Evolutionary conservation across 2,329 filamentous ascomycete genomes (phyloP).

Genomic region (Aureobasidium leucospermi): DNA sequence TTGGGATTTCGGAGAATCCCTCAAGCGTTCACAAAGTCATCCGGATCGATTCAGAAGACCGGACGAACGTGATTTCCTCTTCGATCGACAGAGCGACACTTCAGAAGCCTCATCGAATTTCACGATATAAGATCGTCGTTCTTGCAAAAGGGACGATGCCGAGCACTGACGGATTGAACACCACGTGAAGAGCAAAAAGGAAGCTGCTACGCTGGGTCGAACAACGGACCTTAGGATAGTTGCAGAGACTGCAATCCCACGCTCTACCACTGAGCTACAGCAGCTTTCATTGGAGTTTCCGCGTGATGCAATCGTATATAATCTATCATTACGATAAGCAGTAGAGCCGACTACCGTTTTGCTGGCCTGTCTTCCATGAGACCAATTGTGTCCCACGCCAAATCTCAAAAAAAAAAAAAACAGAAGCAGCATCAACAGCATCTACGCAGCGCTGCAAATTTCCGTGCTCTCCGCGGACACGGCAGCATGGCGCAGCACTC

Average conservation of each 20-base stretch:
- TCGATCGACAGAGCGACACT: background rate
- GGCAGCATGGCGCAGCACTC: background rate
- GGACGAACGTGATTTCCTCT: background rate
- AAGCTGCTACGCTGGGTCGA: conserved; percentile 15
- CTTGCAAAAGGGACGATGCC: background rate
- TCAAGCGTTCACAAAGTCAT: background rate
- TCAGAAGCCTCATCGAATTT: background rate
- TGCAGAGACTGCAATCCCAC: conserved; percentile 14
- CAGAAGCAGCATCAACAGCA: background rate
- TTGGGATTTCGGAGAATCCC: background rate
- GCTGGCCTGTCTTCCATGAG: too few relatives aligned
- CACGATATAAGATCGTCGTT: background rate
- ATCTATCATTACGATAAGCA: too few relatives aligned
- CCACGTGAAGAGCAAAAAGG: background rate
- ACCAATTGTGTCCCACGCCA: too few relatives aligned
- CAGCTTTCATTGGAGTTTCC: background rate
- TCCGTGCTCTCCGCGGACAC: background rate
- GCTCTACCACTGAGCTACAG: conserved; percentile 16
- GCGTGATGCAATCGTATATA: too few relatives aligned
- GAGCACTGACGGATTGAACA: background rate
- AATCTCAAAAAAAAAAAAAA: too few relatives aligned
- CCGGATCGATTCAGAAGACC: background rate
- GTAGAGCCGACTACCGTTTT: too few relatives aligned
- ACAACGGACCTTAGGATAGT: conserved; percentile 15
- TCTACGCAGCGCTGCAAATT: background rate